Evolutionary conservation across 768 basidiomycete species (phyloP), one percentile per base, ranked within the genome.

Genomic region (Mrakia gelida): DNA sequence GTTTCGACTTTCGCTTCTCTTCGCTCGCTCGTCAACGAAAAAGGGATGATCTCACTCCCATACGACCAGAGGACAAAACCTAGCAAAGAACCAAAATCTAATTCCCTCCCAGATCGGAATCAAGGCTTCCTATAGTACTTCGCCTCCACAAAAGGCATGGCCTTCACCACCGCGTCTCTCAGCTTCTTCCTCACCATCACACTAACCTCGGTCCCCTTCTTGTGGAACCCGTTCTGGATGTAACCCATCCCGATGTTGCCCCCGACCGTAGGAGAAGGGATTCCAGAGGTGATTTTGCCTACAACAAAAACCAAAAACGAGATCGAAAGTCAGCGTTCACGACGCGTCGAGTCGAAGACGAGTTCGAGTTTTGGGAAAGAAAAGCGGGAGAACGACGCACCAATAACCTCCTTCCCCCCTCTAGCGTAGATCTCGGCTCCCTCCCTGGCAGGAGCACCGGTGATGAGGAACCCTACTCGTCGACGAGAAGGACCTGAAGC

Each of bases 231-330:
- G 28, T 80, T 80, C 80, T 86, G 83, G 68, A 98, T 88, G 81
- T 98, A 98, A 0, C 90, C 96, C 96, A 98, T 98, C 0, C 95
- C 94, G 81, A 98, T 93, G 84, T 99, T 98, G 84, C 91, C 91
- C 0, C 89, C 89, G 4, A 94, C 86, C 1, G 93, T 91, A 0
- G 95, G 96, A 0, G 94, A 94, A 21, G 97, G 97, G 80, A 98
- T 97, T 67, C 96, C 97, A 0, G 95, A 98, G 0, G 95, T 99
- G 67, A 98, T 89, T 18, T 85, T 83, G 52, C 94, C 93, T 72
- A 63, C 70, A 75, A 43, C 11, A 38, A 16, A 26, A 45, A 63
- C 63, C 21, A 38, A 76, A 76, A 72, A 9, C 65, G 71, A 26
- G 79, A 65, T n/a, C n/a, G 78, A 68, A 34, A 28, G 34, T 68